These are phyloP conservation scores for Exsudoporus frostii DNA, from an alignment of 768 basidiomycete species.

Conservation along the genomic window DNA sequence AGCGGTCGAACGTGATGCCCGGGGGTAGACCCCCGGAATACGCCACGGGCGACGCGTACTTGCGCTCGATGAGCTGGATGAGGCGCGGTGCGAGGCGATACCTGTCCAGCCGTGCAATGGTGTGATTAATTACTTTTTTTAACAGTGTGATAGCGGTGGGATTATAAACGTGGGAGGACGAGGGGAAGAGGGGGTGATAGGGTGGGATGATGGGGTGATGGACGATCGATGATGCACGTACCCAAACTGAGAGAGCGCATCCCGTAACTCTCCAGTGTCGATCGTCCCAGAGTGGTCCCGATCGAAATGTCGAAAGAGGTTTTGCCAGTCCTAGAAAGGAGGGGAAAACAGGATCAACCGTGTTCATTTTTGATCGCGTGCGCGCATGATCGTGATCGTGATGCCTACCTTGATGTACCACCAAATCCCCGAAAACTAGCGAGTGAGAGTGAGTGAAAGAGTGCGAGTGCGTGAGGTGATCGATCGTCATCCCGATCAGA, in stretches of 20 bases:
- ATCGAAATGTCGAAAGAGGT: slow-evolving; percentile 80
- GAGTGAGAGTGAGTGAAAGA: no score
- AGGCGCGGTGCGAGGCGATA: slow-evolving; percentile 69
- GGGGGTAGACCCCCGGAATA: slow-evolving; percentile 35
- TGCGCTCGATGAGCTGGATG: slow-evolving; percentile 64
- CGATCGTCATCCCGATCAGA: not conserved
- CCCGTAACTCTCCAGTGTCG: slow-evolving; percentile 61
- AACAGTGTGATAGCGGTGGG: not conserved
- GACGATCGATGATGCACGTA: slow-evolving; percentile 22
- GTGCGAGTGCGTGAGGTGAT: not conserved
- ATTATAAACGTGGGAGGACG: not conserved
- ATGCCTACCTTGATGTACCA: slow-evolving; percentile 64
- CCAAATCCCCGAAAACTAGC: slow-evolving; percentile 70
- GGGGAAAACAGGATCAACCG: not conserved
- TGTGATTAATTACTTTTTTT: not conserved
- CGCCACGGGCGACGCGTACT: slow-evolving; percentile 56
- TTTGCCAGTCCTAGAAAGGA: slow-evolving; percentile 72
- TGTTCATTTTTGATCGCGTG: not conserved
- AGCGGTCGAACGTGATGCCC: slow-evolving; percentile 83
- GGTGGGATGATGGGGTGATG: no score
- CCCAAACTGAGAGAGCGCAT: slow-evolving; percentile 76
- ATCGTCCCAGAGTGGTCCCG: slow-evolving; percentile 80
- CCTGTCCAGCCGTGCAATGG: slow-evolving; percentile 21
- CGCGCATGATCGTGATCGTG: not conserved
- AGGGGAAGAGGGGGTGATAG: not conserved